Evolutionary conservation across 2,329 filamentous ascomycete species (phyloP).

Genomic region (Bimuria novae-zelandiae): DNA sequence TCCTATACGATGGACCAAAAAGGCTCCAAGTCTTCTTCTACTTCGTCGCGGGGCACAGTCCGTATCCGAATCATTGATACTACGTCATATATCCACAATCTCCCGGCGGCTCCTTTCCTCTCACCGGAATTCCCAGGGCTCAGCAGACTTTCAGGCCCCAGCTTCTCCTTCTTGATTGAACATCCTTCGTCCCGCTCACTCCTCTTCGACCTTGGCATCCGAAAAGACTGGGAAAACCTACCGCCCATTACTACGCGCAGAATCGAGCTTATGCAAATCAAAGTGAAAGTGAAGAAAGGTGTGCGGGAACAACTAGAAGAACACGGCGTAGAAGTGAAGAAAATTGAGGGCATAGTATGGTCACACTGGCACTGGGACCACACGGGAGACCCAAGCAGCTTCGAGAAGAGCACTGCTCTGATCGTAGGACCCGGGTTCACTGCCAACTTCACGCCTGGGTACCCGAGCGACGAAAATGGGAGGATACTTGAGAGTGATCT

Average conservation of each 20-base stretch:
- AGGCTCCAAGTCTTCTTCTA: neutral
- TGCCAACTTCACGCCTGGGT: conserved; percentile 52
- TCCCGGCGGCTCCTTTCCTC: neutral
- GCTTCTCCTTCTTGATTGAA: conserved; percentile 56
- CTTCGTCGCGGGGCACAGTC: neutral
- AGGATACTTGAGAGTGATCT: neutral
- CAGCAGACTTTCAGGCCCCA: conserved; percentile 26
- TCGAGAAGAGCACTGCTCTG: conserved; percentile 51
- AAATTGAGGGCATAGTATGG: conserved; percentile 47
- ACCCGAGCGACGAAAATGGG: conserved; percentile 37
- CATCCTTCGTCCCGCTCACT: conserved; percentile 49
- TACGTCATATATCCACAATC: neutral
- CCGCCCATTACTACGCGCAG: neutral
- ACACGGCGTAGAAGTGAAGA: conserved; percentile 13
- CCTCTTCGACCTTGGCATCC: conserved; percentile 55
- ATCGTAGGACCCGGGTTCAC: conserved; percentile 60
- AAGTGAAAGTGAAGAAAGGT: conserved; percentile 14
- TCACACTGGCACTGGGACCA: conserved; percentile 58
- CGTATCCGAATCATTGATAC: neutral
- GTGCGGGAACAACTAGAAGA: conserved; percentile 29
- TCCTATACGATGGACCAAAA: neutral
- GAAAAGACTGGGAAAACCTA: conserved; percentile 53
- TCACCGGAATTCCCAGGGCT: neutral
- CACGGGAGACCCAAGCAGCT: conserved; percentile 54
- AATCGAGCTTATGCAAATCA: conserved; percentile 12